Conservation (phyloP, 805 yeast species). For the Blastobotrys mokoenaii region DNA sequence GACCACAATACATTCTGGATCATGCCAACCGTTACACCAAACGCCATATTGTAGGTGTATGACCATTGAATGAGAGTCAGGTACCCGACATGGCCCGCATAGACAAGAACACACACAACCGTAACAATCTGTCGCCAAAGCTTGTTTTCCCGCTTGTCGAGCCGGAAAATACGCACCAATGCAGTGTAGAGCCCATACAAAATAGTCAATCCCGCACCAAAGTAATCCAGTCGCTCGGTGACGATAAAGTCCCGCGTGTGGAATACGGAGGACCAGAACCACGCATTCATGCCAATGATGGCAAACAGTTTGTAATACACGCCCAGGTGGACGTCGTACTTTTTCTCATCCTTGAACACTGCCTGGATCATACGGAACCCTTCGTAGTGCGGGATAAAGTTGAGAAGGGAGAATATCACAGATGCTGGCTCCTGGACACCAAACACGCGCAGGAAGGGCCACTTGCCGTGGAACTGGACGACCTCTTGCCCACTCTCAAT, state of each 20-base stretch:
- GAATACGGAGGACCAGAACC: constrained; percentile 80
- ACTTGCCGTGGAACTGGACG: constrained; percentile 90
- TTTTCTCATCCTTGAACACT: constrained; percentile 3
- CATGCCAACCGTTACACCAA: constrained; percentile 72
- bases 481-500: constrained; percentile 41
- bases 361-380: constrained; percentile 33
- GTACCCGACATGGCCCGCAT: constrained; percentile 56
- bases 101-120: constrained; percentile 39
- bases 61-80: constrained; percentile 66
- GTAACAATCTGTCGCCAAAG: constrained; percentile 32
- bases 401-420: constrained; percentile 65
- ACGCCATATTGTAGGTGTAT: constrained; percentile 89
- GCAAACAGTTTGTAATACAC: constrained; percentile 41
- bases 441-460: constrained; percentile 80
- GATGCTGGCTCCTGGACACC: constrained; percentile 84
- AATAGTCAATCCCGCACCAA: constrained; percentile 86
- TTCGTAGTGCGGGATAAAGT: constrained; percentile 52
- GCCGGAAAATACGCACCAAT: constrained; percentile 47
- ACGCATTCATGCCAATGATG: constrained; percentile 68
- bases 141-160: constrained; percentile 36
- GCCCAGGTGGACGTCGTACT: constrained; percentile 18
- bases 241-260: constrained; percentile 74
- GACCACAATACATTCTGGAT: constrained; percentile 58
- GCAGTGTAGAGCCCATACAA: constrained; percentile 70
- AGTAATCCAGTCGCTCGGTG: constrained; percentile 85